Evolutionary conservation across 441 rosid genomes (phyloP), one percentile per base, ranked within the genome.

Genomic region (Mallotus japonicus): DNA sequence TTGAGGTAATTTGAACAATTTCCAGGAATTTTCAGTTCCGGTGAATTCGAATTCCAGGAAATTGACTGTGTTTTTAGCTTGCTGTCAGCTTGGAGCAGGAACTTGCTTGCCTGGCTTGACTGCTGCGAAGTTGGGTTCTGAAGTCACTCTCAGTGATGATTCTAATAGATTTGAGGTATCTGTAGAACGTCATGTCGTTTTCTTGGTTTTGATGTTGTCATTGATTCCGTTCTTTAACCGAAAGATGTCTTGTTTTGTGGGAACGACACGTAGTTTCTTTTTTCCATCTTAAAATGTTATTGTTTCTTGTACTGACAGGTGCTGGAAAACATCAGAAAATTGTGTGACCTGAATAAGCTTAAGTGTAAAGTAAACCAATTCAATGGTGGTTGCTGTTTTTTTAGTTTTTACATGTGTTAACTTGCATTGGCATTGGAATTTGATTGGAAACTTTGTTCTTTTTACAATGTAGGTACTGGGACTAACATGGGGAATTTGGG

Each of bases 401-500:
- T 61, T 63, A 28, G 54, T 10, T 50, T 14, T 24, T 32, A 17
- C 34, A 54, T 22, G 8, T 47, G 56, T 53, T 13, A 5, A 53
- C n/a, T 53, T 53, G 17, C 8, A 55, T 51, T 71, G 16, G 51
- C 5, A 59, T 67, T 22, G 56, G 20, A 11, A 17, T 56, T 73
- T 62, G 11, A n/a, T 44, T 66, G 14, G 24, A 51, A 2, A n/a
- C 8, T 42, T 53, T 42, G 47, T 65, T 50, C 16, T 42, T 65
- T 57, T 58, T 40, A 50, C 49, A 47, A 71, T 80, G 56, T 78
- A 91, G 97, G 90, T 91, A 34, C 16, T 82, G 54, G 94, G 92
- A 67, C 81, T 93, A 60, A 88, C 92, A n/a, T 91, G 98, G 97
- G 97, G 98, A 76, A 80, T 87, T 73, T 90, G 93, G 97, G 91